A percentile compares a stretch with the other conserved stretches of the same genome.
These are phyloP conservation scores for Lizonia empirigonia DNA, from an alignment of 2,329 filamentous ascomycete genomes.

Conservation along the genomic window DNA sequence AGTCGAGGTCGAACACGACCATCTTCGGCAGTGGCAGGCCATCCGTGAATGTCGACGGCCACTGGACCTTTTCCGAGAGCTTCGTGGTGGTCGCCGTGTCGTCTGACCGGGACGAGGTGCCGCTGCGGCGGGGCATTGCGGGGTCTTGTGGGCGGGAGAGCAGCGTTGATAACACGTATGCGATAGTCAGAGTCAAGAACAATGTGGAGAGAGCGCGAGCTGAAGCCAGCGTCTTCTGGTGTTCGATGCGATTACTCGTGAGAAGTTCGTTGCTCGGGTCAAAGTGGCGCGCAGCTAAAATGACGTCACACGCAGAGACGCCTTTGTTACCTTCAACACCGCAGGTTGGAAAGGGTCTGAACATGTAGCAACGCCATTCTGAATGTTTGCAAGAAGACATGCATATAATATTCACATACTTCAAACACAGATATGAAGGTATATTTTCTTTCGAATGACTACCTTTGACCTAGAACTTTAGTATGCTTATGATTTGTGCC, in stretches of 20 bases:
- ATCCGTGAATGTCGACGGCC: conserved; percentile 65
- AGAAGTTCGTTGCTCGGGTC: not conserved
- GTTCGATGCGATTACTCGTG: not conserved
- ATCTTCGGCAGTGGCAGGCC: conserved; percentile 77
- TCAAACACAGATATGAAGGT: too few relatives aligned
- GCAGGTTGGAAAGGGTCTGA: too few relatives aligned
- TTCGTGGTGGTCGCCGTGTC: conserved; percentile 42
- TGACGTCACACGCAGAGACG: conserved; percentile 8
- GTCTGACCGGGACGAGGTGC: conserved; percentile 24
- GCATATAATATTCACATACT: too few relatives aligned
- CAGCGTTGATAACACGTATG: not conserved
- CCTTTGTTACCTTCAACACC: not conserved
- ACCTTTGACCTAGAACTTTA: too few relatives aligned
- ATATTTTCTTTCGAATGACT: too few relatives aligned
- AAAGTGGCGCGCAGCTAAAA: conserved; percentile 7
- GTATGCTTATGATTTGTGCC: too few relatives aligned
- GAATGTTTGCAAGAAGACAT: too few relatives aligned
- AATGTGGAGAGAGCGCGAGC: not conserved
- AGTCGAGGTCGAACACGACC: conserved; percentile 94
- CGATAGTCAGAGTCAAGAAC: not conserved
- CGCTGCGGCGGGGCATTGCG: conserved; percentile 41
- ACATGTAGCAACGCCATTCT: too few relatives aligned
- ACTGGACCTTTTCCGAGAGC: conserved; percentile 43
- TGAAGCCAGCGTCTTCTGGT: not conserved
- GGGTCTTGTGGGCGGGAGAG: not conserved